Evolutionary conservation across 148 eudicot species (phyloP), one percentile per base, ranked within the genome.

Genomic region (Chenopodium quinoa): DNA sequence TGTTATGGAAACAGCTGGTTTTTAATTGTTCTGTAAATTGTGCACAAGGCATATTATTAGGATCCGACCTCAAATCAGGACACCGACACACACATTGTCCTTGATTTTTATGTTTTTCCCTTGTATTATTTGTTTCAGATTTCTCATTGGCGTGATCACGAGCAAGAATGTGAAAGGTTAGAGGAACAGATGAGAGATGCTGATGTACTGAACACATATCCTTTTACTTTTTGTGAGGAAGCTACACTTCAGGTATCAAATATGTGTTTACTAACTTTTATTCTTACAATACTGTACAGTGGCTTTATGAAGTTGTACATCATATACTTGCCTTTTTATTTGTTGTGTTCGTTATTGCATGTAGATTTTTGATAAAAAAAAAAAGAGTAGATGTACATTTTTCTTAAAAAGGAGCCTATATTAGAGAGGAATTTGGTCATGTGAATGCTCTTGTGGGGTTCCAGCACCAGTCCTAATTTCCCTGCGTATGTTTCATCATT

Each of bases 91-190:
- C 13, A 19, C 78, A 14, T 8, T 82, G 46, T 25, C 44, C 20
- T 73, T 78, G 34, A 67, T 48, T 66, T 64, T 76, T 8, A 78
- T 54, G 27, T 69, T 67, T 50, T 80, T 17, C 56, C 83, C 4
- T 71, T 74, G 25, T 23, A 23, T 23, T 23, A 23, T 48, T 82
- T 40, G 63, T 34, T 80, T 9, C 81, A 95, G 98, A 86, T 88
- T 82, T 87, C 89, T 4, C 97, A 95, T 81, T 86, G 93, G 94
- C 87, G 82, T 84, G 89, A 84, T 79, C 98, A 95, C 83, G 89
- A 85, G 84, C 82, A 88, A 84, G 99, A 95, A 84, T 95, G 97
- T 72, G 91, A 86, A 79, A 95, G 99, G 77, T 82, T 95, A 60
- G 82, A 85, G 83, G 83, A 90, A 78, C 94, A 95, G 77, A 90